A percentile compares a stretch with the other conserved stretches of the same genome.
phyloP scores from a whole-genome alignment of 768 basidiomycete species.

The Gymnopilus dilepis region DNA sequence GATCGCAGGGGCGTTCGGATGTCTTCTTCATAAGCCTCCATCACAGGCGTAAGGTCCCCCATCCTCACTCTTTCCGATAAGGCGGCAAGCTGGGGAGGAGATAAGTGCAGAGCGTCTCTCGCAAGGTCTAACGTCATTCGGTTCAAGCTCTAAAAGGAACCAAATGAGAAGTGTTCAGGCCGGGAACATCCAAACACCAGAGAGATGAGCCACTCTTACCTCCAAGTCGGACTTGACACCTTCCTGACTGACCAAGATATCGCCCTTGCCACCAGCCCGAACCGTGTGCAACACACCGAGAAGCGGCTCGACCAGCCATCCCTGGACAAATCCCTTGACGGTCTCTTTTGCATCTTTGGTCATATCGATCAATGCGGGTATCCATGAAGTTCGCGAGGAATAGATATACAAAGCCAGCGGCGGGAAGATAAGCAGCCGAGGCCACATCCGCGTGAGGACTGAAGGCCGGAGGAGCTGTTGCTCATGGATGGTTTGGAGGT shows the following conservation, averaged over 20 bases:
- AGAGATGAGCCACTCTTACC: conserved; percentile 44
- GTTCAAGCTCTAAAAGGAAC: conserved; percentile 72
- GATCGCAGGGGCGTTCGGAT: conserved; percentile 88
- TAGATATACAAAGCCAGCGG: conserved; percentile 66
- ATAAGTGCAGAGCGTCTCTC: conserved; percentile 76
- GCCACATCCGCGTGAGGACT: conserved; percentile 77
- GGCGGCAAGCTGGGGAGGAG: conserved; percentile 62
- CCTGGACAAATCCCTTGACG: conserved; percentile 69
- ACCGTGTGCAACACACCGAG: conserved; percentile 83
- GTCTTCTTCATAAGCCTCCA: conserved; percentile 90
- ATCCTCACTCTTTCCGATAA: conserved; percentile 69
- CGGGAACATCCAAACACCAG: background rate
- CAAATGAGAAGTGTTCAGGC: background rate
- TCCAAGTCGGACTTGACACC: conserved; percentile 87
- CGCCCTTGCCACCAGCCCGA: conserved; percentile 75
- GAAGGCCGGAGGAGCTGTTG: conserved; percentile 68
- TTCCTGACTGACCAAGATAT: conserved; percentile 77
- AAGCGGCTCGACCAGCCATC: conserved; percentile 90
- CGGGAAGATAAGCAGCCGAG: conserved; percentile 77
- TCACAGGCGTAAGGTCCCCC: conserved; percentile 88
- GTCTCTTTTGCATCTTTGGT: conserved; percentile 70
- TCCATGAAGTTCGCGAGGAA: conserved; percentile 52
- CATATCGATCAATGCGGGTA: conserved; percentile 54
- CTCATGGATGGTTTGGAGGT: conserved; percentile 23
- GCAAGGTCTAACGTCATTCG: conserved; percentile 91